Conservation (phyloP, 345 rosid genomes). For the Boechera divaricarpa region DNA sequence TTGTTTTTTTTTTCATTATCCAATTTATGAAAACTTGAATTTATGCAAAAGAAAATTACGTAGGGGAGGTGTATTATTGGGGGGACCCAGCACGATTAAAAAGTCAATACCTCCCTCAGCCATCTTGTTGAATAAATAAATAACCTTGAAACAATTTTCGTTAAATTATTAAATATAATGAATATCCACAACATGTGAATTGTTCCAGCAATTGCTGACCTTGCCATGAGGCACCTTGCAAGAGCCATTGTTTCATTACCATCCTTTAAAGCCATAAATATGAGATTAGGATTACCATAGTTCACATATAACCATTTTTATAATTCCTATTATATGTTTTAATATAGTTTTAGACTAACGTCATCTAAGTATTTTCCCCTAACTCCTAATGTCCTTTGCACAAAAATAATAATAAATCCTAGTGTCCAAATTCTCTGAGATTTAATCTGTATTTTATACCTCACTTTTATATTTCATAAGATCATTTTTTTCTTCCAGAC, state of each 20-base stretch:
- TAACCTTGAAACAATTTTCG: slow-evolving; percentile 19
- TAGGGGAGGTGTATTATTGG: slow-evolving; percentile 40
- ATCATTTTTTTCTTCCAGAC: not conserved
- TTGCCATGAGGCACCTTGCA: slow-evolving; percentile 36
- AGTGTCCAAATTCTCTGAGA: slow-evolving; percentile 13
- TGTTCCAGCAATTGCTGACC: slow-evolving; percentile 45
- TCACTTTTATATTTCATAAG: not conserved
- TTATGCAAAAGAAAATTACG: slow-evolving; percentile 21
- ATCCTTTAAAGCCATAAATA: slow-evolving; percentile 31
- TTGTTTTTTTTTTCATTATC: no score
- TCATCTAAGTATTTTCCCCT: slow-evolving; percentile 7
- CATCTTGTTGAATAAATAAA: slow-evolving; percentile 12
- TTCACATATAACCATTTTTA: slow-evolving; percentile 14
- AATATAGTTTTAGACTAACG: slow-evolving; percentile 12
- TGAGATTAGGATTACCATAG: slow-evolving; percentile 7
- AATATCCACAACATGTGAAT: slow-evolving; percentile 40
- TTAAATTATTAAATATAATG: not conserved
- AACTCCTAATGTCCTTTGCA: no score
- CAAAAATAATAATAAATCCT: not conserved
- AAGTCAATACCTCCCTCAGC: slow-evolving; percentile 41
- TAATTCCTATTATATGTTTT: not conserved
- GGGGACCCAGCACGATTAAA: slow-evolving; percentile 33
- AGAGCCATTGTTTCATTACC: slow-evolving; percentile 39
- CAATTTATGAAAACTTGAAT: not conserved
- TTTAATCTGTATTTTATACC: slow-evolving; percentile 10